phyloP scores from a whole-genome alignment of 345 rosid genomes.

The Nasturtium officinale region DNA sequence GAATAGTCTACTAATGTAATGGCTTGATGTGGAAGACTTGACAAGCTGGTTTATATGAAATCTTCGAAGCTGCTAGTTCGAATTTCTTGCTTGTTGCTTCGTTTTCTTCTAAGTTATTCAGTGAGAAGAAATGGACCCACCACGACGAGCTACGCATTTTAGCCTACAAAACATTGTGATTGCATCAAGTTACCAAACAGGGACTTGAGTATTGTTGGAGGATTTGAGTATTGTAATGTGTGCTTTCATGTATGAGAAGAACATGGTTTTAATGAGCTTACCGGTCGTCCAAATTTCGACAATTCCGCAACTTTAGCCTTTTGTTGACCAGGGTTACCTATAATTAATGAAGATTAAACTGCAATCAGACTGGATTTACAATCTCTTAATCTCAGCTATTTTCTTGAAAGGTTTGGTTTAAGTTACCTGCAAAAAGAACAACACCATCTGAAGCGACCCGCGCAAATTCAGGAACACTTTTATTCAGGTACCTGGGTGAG shows the following conservation, averaged over 20 bases:
- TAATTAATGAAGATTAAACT: slow-evolving; percentile 3
- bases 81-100: slow-evolving; percentile 76
- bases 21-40: slow-evolving; percentile 88
- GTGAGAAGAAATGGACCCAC: slow-evolving; percentile 80
- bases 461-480: slow-evolving; percentile 80
- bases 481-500: slow-evolving; percentile 88
- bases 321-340: slow-evolving; percentile 74
- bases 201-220: background rate
- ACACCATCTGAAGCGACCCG: slow-evolving; percentile 83
- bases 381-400: background rate
- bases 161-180: slow-evolving; percentile 53
- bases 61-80: slow-evolving; percentile 64
- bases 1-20: slow-evolving; percentile 31
- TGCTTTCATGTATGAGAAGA: slow-evolving; percentile 10
- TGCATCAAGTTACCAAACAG: background rate
- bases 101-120: slow-evolving; percentile 64
- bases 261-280: slow-evolving; percentile 44
- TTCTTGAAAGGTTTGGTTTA: background rate
- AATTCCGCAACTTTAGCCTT: slow-evolving; percentile 75
- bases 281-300: slow-evolving; percentile 89
- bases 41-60: slow-evolving; percentile 68
- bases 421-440: slow-evolving; percentile 73
- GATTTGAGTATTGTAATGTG: background rate
- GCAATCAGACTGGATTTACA: slow-evolving; percentile 11
- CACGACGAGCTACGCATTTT: slow-evolving; percentile 84